Conservation (phyloP, 805 yeast species). For the Wickerhamomyces bisporus region DNA sequence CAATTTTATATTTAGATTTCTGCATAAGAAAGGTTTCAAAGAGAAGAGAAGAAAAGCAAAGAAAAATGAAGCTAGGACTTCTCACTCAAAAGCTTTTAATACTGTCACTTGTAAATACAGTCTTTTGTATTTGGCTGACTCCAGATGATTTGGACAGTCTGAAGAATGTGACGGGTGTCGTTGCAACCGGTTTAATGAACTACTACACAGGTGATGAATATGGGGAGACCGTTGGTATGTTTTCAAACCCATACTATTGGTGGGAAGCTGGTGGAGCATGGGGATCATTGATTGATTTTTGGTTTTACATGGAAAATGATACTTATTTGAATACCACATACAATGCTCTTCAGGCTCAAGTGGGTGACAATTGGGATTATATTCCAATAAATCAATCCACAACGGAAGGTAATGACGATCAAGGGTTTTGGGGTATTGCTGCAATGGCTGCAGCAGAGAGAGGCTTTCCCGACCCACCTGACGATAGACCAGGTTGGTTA, state of each 20-base stretch:
- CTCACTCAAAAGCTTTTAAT: not conserved
- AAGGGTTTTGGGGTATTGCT: slow-evolving; percentile 88
- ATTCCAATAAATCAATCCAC: slow-evolving; percentile 77
- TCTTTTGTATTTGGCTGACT: slow-evolving; percentile 22
- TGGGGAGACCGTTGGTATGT: slow-evolving; percentile 73
- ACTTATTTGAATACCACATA: slow-evolving; percentile 53
- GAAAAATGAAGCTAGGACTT: too few species aligned
- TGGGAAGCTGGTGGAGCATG: slow-evolving; percentile 87
- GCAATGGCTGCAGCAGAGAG: slow-evolving; percentile 82
- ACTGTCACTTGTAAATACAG: slow-evolving; percentile 2
- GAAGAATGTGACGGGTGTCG: slow-evolving; percentile 45
- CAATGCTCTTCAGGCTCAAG: slow-evolving; percentile 59
- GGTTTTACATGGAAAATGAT: slow-evolving; percentile 61
- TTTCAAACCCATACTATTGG: slow-evolving; percentile 76
- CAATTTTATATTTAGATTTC: not conserved
- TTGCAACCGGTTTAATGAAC: slow-evolving; percentile 66
- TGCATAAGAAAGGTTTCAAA: not conserved
- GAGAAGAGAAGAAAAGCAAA: too few species aligned
- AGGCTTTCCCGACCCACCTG: slow-evolving; percentile 69
- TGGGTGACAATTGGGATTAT: slow-evolving; percentile 59
- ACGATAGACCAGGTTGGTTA: slow-evolving; percentile 62
- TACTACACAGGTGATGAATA: slow-evolving; percentile 58
- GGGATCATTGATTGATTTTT: slow-evolving; percentile 55
- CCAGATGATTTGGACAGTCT: slow-evolving; percentile 26
- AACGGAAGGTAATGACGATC: slow-evolving; percentile 92